A percentile compares a stretch with the other conserved stretches of the same genome.
These are phyloP conservation scores for Wickerhamiella spandovensis DNA, from an alignment of 805 yeast species.

Conservation along the genomic window DNA sequence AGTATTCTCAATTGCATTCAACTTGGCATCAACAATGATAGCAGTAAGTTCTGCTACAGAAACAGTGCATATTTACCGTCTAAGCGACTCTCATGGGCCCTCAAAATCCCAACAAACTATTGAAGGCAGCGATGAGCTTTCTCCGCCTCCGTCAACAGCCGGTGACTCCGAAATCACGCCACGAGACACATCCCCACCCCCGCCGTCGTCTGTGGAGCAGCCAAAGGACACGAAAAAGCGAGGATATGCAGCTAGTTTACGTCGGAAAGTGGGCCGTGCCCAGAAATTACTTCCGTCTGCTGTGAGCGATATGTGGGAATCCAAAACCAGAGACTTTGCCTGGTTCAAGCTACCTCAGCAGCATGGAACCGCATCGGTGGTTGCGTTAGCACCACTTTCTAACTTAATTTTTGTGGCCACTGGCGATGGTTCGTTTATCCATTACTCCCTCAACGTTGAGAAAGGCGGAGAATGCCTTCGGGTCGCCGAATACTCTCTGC, in stretches of 20 bases:
- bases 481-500: constrained; percentile 39
- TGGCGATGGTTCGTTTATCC: constrained; percentile 65
- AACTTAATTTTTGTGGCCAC: constrained; percentile 45
- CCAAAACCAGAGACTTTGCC: constrained; percentile 77
- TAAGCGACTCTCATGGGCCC: constrained; percentile 31
- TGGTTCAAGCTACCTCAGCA: constrained; percentile 54
- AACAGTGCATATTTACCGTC: constrained; percentile 81
- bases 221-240: not conserved
- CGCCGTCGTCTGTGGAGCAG: not conserved
- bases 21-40: constrained; percentile 51
- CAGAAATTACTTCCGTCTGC: constrained; percentile 77
- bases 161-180: not conserved
- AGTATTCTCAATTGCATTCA: constrained; percentile 65
- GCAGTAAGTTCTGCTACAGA: constrained; percentile 83
- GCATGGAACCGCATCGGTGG: constrained; percentile 22
- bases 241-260: constrained; percentile 1
- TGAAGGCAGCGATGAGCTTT: not conserved
- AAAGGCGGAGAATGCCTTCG: constrained; percentile 88
- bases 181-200: not conserved
- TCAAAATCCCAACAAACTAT: not conserved
- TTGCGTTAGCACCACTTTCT: constrained; percentile 26
- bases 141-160: not conserved
- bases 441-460: constrained; percentile 70
- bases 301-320: constrained; percentile 73
- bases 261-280: constrained; percentile 33